Conservation (phyloP, 164 flowering plant genomes). For the Piper betle region DNA sequence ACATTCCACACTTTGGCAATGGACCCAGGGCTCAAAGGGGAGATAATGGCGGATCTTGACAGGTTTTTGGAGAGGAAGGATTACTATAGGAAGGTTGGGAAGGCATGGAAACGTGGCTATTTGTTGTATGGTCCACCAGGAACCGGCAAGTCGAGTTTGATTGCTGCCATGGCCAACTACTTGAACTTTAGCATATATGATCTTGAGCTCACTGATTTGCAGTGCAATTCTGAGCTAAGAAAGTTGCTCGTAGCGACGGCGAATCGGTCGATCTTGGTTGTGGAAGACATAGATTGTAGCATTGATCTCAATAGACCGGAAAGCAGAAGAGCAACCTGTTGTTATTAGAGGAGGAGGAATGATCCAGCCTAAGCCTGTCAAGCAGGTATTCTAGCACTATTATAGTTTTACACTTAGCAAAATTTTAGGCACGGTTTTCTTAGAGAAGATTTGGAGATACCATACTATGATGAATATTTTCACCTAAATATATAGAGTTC, state of each 20-base stretch:
- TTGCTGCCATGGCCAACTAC: conserved; percentile 69
- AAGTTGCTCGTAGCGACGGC: conserved; percentile 28
- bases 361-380: background rate
- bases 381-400: background rate
- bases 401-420: too few species aligned
- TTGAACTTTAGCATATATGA: conserved; percentile 51
- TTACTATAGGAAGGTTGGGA: conserved; percentile 45
- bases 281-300: conserved; percentile 49
- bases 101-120: conserved; percentile 68
- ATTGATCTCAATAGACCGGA: conserved; percentile 20
- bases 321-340: background rate
- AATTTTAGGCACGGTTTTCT: too few species aligned
- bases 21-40: conserved; percentile 34
- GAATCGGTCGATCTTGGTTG: conserved; percentile 39
- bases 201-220: conserved; percentile 39
- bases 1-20: conserved; percentile 50
- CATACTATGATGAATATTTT: too few species aligned
- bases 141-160: conserved; percentile 62
- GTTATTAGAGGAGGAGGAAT: conserved; percentile 10
- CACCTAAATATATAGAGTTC: too few species aligned
- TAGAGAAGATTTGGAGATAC: too few species aligned
- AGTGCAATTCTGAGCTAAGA: conserved; percentile 40
- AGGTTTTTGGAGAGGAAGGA: conserved; percentile 33
- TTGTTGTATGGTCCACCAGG: conserved; percentile 66
- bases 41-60: conserved; percentile 39